Evolutionary conservation across 176 grass and related monocot genomes (phyloP).

Genomic region (Leersia perrieri): DNA sequence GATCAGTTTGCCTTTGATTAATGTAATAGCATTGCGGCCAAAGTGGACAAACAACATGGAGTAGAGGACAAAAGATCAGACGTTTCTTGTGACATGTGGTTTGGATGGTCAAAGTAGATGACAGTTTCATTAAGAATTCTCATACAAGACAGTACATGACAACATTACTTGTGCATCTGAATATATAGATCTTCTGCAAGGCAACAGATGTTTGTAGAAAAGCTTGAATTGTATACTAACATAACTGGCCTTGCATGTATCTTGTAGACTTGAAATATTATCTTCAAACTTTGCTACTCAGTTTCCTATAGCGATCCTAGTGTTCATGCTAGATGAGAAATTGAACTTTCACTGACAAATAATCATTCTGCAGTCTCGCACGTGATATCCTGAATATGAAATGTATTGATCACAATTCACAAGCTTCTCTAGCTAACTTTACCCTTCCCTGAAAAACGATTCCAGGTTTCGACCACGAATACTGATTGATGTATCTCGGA

Average conservation of each 20-base stretch:
- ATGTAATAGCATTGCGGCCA: slow-evolving; percentile 7
- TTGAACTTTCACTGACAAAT: neutral
- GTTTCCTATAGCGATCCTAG: neutral
- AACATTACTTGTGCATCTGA: slow-evolving; percentile 15
- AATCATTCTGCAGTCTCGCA: neutral
- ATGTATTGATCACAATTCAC: neutral
- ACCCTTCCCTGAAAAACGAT: slow-evolving; percentile 17
- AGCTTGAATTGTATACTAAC: neutral
- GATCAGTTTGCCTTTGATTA: slow-evolving; percentile 31
- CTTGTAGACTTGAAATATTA: neutral
- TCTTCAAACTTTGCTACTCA: neutral
- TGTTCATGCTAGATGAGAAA: neutral
- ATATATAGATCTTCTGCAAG: neutral
- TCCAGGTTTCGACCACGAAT: slow-evolving; percentile 78
- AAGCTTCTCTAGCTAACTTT: neutral
- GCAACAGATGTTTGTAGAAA: neutral
- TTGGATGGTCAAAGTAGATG: slow-evolving; percentile 38
- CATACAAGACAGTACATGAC: slow-evolving; percentile 1
- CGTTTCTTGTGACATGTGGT: slow-evolving; percentile 15
- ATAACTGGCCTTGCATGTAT: neutral
- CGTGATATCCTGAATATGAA: neutral
- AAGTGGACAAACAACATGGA: slow-evolving; percentile 29
- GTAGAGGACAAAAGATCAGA: slow-evolving; percentile 35
- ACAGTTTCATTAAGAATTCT: slow-evolving; percentile 44
- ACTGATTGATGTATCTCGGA: slow-evolving; percentile 74